phyloP scores from a whole-genome alignment of 2,329 filamentous ascomycete species.

The Fusarium sp. region DNA sequence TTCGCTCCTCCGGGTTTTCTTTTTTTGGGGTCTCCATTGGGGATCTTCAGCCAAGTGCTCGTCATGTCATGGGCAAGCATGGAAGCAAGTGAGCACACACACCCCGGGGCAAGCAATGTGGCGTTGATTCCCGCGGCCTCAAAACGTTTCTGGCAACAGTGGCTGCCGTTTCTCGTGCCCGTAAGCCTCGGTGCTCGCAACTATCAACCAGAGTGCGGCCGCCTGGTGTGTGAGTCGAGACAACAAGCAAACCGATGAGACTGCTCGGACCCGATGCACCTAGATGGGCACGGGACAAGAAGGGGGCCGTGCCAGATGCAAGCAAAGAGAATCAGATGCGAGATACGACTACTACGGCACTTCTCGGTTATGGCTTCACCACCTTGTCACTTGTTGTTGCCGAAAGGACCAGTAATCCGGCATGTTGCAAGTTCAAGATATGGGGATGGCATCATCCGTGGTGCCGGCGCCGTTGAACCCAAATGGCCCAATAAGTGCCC shows the following conservation, averaged over 20 bases:
- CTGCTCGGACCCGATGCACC: not conserved
- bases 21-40: not conserved
- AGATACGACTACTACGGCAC: slow-evolving; percentile 7
- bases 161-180: not conserved
- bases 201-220: not conserved
- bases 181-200: not conserved
- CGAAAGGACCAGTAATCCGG: slow-evolving; percentile 1
- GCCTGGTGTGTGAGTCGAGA: not conserved
- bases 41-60: not conserved
- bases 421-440: slow-evolving; percentile 9
- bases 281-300: slow-evolving; percentile 7
- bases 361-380: slow-evolving; percentile 6
- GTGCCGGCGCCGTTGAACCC: slow-evolving; percentile 5
- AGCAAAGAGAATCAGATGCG: not conserved
- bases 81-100: not conserved
- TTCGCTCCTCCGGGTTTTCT: slow-evolving; percentile 16
- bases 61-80: not conserved
- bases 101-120: not conserved
- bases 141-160: not conserved
- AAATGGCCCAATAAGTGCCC: not conserved
- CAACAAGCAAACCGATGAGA: not conserved
- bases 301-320: slow-evolving; percentile 21
- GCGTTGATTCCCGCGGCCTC: not conserved
- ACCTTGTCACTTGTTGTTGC: not conserved
- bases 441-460: not conserved